Conservation (phyloP, 106 monocot species). For the Apostasia ramifera region DNA sequence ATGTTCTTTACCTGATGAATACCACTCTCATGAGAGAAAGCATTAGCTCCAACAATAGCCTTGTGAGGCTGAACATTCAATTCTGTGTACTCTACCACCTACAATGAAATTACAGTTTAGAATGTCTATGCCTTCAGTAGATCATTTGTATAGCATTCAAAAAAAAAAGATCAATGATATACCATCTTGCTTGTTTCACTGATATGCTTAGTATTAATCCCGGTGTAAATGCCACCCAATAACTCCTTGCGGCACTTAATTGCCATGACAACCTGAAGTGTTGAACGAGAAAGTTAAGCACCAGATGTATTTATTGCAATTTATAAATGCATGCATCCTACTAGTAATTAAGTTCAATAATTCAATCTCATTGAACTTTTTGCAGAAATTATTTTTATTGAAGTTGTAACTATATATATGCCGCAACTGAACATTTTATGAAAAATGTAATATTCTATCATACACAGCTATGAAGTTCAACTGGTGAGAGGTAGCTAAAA, state of each 20-base stretch:
- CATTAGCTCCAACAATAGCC: constrained; percentile 18
- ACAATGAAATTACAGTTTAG: neutral
- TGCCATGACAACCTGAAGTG: constrained; percentile 20
- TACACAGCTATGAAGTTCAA: too few relatives aligned
- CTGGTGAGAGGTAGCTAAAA: too few relatives aligned
- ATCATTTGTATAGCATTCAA: neutral
- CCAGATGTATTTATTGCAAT: neutral
- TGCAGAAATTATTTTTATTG: neutral
- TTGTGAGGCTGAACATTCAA: constrained; percentile 22
- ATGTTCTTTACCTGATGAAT: constrained; percentile 11
- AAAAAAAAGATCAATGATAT: neutral
- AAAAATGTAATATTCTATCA: too few relatives aligned
- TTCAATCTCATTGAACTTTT: neutral
- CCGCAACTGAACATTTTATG: too few relatives aligned
- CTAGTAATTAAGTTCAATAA: neutral
- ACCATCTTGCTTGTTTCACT: constrained; percentile 21
- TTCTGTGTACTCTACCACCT: constrained; percentile 21
- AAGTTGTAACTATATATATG: neutral
- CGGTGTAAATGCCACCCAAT: constrained; percentile 17
- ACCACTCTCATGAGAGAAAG: constrained; percentile 25
- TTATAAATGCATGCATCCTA: neutral
- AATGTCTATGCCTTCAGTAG: too few relatives aligned
- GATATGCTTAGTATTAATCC: constrained; percentile 15
- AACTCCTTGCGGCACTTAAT: constrained; percentile 18
- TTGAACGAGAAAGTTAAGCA: neutral